phyloP scores from a whole-genome alignment of 108 stramenopile genomes.

The Cylindrotheca closterium region DNA sequence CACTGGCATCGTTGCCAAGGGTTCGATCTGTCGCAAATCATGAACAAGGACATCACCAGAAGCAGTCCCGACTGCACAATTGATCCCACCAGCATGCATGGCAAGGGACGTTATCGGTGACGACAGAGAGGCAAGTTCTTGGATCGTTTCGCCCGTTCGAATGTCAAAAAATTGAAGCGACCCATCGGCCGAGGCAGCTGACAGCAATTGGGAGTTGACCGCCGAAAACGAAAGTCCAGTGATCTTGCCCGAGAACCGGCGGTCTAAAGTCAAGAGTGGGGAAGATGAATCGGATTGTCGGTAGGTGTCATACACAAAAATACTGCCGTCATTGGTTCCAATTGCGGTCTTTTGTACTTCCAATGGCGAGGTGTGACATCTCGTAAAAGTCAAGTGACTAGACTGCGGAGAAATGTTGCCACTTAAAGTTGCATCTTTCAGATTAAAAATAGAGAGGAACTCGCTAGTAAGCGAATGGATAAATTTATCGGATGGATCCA shows the following conservation, averaged over 20 bases:
- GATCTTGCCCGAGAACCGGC: constrained; percentile 17
- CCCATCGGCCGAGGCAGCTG: constrained; percentile 31
- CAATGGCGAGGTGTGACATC: constrained; percentile 9
- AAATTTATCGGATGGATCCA: constrained; percentile 49
- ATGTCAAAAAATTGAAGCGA: constrained; percentile 29
- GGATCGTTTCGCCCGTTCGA: constrained; percentile 9
- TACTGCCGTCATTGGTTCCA: constrained; percentile 34
- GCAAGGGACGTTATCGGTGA: constrained; percentile 16
- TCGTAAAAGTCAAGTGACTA: constrained; percentile 8
- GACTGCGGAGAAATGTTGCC: constrained; percentile 1
- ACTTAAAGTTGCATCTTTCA: constrained; percentile 22
- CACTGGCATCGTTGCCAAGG: constrained; percentile 11
- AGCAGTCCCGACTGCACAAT: constrained; percentile 36
- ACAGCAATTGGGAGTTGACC: constrained; percentile 19
- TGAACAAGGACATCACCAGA: constrained; percentile 30
- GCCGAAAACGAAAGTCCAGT: constrained; percentile 42
- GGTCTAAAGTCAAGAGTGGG: constrained; percentile 13
- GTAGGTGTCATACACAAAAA: constrained; percentile 28
- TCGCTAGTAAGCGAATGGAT: constrained; percentile 20
- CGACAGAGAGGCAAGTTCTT: constrained; percentile 4
- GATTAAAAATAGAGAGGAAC: constrained; percentile 23
- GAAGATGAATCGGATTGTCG: background rate
- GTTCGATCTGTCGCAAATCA: constrained; percentile 23
- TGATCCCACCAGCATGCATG: constrained; percentile 28
- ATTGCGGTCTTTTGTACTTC: constrained; percentile 25